A percentile compares a stretch with the other conserved stretches of the same genome.
phyloP scores from a whole-genome alignment of 2,329 filamentous ascomycete genomes.

The Epicoccum sorghinum region DNA sequence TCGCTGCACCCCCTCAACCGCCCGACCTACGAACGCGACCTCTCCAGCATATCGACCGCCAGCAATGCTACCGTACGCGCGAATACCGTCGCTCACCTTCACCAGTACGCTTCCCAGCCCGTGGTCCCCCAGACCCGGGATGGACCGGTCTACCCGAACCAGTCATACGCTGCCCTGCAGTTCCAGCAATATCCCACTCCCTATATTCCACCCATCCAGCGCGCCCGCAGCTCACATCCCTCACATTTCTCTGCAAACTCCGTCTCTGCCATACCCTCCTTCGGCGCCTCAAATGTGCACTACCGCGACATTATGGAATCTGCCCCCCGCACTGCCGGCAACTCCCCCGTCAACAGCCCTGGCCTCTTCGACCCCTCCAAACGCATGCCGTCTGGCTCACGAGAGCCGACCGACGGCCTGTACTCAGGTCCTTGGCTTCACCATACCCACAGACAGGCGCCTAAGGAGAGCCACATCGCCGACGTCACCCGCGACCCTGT shows the following conservation, averaged over 20 bases:
- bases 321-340: conserved; percentile 51
- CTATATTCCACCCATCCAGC: conserved; percentile 45
- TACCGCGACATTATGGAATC: conserved; percentile 45
- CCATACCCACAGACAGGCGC: conserved; percentile 56
- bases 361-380: conserved; percentile 53
- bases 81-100: conserved; percentile 28
- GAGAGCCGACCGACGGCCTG: conserved; percentile 45
- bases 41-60: conserved; percentile 50
- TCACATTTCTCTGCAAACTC: conserved; percentile 47
- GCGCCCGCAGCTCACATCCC: conserved; percentile 52
- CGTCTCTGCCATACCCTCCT: conserved; percentile 50
- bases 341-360: conserved; percentile 55
- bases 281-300: conserved; percentile 44
- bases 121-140: conserved; percentile 31
- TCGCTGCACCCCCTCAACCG: conserved; percentile 34
- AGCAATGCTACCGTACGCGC: conserved; percentile 52
- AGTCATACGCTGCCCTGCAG: conserved; percentile 57
- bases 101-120: conserved; percentile 25
- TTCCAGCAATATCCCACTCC: conserved; percentile 52
- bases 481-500: conserved; percentile 87
- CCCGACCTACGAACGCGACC: conserved; percentile 49
- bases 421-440: conserved; percentile 59
- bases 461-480: conserved; percentile 78
- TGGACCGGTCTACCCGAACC: conserved; percentile 55
- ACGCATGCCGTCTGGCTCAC: conserved; percentile 39